Conservation (phyloP, 371 early-diverging fungal genomes). For the Rhizopus arrhizus region DNA sequence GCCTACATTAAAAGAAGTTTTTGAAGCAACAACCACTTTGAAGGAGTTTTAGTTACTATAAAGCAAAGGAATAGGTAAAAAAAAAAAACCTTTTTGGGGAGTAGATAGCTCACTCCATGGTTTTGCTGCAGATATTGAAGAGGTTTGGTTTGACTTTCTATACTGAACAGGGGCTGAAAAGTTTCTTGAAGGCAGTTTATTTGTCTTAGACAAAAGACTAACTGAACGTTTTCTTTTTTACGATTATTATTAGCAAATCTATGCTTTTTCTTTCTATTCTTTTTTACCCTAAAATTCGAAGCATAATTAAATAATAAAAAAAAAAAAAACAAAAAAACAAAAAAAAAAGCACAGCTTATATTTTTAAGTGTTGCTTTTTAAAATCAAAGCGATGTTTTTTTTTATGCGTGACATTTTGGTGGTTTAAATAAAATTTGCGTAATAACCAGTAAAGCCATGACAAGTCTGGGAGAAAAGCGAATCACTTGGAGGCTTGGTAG, state of each 20-base stretch:
- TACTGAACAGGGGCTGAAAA: slow-evolving; percentile 24
- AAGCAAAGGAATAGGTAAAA: neutral
- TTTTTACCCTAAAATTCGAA: neutral
- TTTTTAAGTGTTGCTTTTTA: neutral
- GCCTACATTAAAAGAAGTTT: slow-evolving; percentile 43
- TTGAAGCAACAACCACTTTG: slow-evolving; percentile 47
- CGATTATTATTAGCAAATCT: neutral
- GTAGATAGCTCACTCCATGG: slow-evolving; percentile 49
- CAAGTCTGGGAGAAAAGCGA: too few relatives aligned
- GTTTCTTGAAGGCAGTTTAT: slow-evolving; percentile 1
- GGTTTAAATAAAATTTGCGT: too few relatives aligned
- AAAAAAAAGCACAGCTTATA: neutral
- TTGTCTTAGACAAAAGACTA: slow-evolving; percentile 10
- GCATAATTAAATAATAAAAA: neutral
- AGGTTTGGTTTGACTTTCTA: slow-evolving; percentile 8
- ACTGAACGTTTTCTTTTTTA: slow-evolving; percentile 2
- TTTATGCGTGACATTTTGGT: too few relatives aligned
- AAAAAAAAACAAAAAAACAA: neutral
- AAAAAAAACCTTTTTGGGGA: slow-evolving; percentile 45
- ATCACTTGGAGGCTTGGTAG: too few relatives aligned
- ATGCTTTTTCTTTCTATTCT: neutral
- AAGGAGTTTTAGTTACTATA: neutral
- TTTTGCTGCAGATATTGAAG: slow-evolving; percentile 20
- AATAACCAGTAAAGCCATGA: too few relatives aligned
- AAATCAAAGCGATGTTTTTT: neutral